Evolutionary conservation across 2,329 filamentous ascomycete species (phyloP).

Genomic region (Sarocladiaceae sp.): DNA sequence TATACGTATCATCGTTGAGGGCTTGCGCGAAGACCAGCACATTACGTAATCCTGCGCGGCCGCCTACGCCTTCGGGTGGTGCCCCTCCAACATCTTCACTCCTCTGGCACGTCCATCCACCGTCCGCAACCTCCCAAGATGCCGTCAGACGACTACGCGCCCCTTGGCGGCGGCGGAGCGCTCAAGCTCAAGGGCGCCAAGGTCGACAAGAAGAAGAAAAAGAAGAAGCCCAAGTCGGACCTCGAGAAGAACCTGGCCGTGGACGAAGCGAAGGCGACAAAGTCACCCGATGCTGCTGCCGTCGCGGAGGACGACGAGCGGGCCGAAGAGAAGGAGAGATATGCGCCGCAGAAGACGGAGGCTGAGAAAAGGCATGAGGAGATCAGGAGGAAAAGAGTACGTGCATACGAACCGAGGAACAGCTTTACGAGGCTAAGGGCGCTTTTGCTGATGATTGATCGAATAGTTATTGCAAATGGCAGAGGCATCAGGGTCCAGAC

Average conservation of each 20-base stretch:
- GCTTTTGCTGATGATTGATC: neutral
- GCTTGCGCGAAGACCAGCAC: no score
- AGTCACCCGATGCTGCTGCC: constrained; percentile 19
- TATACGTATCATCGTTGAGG: no score
- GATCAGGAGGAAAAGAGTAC: constrained; percentile 69
- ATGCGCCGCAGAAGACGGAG: constrained; percentile 64
- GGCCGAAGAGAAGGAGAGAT: constrained; percentile 23
- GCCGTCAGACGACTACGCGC: constrained; percentile 69
- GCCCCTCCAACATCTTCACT: neutral
- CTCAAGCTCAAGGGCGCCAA: constrained; percentile 80
- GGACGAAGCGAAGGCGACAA: constrained; percentile 10
- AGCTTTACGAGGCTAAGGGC: neutral
- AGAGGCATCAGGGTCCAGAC: constrained; percentile 47
- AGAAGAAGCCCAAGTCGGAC: constrained; percentile 46
- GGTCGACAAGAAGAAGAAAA: constrained; percentile 58
- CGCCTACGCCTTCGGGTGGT: no score
- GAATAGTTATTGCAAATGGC: constrained; percentile 71
- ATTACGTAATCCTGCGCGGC: no score
- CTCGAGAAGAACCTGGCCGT: constrained; percentile 40
- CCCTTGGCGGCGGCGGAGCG: constrained; percentile 60
- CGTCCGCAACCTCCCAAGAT: constrained; percentile 42
- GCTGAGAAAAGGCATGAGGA: constrained; percentile 79
- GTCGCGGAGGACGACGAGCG: constrained; percentile 24
- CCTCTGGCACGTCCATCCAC: constrained; percentile 2
- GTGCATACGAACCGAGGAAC: constrained; percentile 24